phyloP scores from a whole-genome alignment of 805 yeast species.

The Metschnikowia picachoensis region DNA sequence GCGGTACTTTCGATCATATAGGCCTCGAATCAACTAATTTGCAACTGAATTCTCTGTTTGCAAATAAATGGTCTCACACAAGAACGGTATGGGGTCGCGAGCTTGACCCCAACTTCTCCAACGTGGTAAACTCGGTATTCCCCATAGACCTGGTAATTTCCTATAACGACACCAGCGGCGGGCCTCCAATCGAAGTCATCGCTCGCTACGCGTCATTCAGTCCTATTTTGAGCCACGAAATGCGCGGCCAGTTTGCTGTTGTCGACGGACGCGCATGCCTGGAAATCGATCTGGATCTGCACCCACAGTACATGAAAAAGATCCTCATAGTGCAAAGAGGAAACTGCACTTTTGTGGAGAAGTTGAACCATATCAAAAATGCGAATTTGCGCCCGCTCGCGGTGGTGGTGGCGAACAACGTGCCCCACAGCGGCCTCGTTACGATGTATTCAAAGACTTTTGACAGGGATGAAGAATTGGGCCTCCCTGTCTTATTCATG shows the following conservation, averaged over 20 bases:
- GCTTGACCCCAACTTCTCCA: slow-evolving; percentile 13
- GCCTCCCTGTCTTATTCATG: slow-evolving; percentile 51
- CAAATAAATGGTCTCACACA: no score
- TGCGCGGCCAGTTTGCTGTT: slow-evolving; percentile 25
- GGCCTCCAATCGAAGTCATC: slow-evolving; percentile 16
- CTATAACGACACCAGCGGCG: slow-evolving; percentile 23
- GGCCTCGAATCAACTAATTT: no score
- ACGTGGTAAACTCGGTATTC: slow-evolving; percentile 37
- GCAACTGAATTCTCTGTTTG: no score
- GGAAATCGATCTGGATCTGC: slow-evolving; percentile 9
- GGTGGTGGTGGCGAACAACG: slow-evolving; percentile 55
- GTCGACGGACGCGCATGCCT: slow-evolving; percentile 31
- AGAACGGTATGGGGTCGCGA: slow-evolving; percentile 1
- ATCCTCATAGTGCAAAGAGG: slow-evolving; percentile 37
- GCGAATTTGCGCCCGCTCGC: slow-evolving; percentile 38
- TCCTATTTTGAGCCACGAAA: slow-evolving; percentile 25
- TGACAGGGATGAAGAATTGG: slow-evolving; percentile 34
- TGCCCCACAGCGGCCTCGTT: slow-evolving; percentile 42
- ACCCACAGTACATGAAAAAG: slow-evolving; percentile 21
- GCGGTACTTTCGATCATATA: no score
- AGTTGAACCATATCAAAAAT: slow-evolving; percentile 42
- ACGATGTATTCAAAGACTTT: slow-evolving; percentile 52
- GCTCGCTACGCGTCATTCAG: slow-evolving; percentile 43
- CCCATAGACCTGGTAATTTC: slow-evolving; percentile 38
- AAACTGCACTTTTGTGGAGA: slow-evolving; percentile 51